Percentiles rank a stretch among this genome's conserved stretches.
phyloP scores from a whole-genome alignment of 192 early-diverging fungal genomes.

The Linnemannia hyalina region DNA sequence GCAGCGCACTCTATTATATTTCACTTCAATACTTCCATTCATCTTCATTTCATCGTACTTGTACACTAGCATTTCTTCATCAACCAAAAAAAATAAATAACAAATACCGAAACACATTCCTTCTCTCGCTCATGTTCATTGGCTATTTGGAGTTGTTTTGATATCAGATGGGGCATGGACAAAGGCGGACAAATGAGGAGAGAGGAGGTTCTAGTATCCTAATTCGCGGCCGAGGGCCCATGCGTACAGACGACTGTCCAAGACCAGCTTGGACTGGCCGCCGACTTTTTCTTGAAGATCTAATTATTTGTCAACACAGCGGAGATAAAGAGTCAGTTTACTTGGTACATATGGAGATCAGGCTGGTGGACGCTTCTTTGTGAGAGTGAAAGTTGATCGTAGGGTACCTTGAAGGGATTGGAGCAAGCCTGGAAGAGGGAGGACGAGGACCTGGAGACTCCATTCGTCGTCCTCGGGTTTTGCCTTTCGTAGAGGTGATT shows the following conservation, averaged over 20 bases:
- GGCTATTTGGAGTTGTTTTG: neutral
- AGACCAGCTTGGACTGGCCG: conserved; percentile 47
- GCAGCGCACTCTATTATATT: neutral
- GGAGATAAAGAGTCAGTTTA: neutral
- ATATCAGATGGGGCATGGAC: neutral
- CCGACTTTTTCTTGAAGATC: conserved; percentile 37
- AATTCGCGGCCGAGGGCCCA: conserved; percentile 56
- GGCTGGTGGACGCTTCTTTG: neutral
- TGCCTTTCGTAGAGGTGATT: conserved; percentile 22
- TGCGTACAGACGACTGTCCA: conserved; percentile 56
- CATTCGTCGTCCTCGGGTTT: conserved; percentile 66
- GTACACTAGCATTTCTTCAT: conserved; percentile 36
- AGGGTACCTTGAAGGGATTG: conserved; percentile 57
- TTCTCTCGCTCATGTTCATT: neutral
- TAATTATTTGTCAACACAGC: conserved; percentile 1
- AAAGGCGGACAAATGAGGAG: neutral
- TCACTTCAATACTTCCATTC: neutral
- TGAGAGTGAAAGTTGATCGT: neutral
- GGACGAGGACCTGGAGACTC: conserved; percentile 60
- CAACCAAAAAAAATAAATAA: neutral
- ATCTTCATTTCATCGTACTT: conserved; percentile 20
- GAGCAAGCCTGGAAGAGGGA: conserved; percentile 50
- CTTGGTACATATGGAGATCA: too few relatives aligned
- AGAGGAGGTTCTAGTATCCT: conserved; percentile 8
- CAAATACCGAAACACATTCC: neutral